phyloP scores from a whole-genome alignment of 1,284 basidiomycete species.

The Kwoniella shivajii region DNA sequence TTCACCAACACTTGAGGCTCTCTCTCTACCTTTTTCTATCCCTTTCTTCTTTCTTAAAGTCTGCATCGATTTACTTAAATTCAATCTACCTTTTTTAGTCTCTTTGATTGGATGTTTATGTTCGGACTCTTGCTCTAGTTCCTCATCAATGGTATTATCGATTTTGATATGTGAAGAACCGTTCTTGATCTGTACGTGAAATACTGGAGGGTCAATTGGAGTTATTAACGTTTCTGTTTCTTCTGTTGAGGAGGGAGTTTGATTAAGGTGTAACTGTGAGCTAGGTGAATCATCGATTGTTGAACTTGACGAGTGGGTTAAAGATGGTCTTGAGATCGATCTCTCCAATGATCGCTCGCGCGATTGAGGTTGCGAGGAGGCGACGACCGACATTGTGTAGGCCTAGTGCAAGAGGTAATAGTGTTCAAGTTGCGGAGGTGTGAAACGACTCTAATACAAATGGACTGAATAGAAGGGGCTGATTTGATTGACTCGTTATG shows the following conservation, averaged over 20 bases:
- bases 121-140: slow-evolving; percentile 2
- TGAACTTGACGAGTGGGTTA: slow-evolving; percentile 14
- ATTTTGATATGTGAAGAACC: slow-evolving; percentile 2
- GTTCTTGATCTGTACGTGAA: slow-evolving; percentile 10
- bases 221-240: slow-evolving; percentile 8
- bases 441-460: neutral
- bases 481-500: neutral
- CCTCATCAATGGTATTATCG: slow-evolving; percentile 9
- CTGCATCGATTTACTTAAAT: slow-evolving; percentile 24
- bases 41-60: slow-evolving; percentile 20
- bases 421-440: neutral
- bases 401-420: too few species aligned
- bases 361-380: neutral
- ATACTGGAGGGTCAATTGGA: slow-evolving; percentile 9
- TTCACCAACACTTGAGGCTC: slow-evolving; percentile 11
- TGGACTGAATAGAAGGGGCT: neutral
- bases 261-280: slow-evolving; percentile 7
- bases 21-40: slow-evolving; percentile 6
- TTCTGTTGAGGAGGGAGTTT: neutral
- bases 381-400: too few species aligned
- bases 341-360: neutral
- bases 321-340: slow-evolving; percentile 12
- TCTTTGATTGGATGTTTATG: neutral
- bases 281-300: slow-evolving; percentile 7
- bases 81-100: slow-evolving; percentile 14